Base-by-base conservation (phyloP, 148 eudicot species). In the Vaccinium macrocarpon region DNA sequence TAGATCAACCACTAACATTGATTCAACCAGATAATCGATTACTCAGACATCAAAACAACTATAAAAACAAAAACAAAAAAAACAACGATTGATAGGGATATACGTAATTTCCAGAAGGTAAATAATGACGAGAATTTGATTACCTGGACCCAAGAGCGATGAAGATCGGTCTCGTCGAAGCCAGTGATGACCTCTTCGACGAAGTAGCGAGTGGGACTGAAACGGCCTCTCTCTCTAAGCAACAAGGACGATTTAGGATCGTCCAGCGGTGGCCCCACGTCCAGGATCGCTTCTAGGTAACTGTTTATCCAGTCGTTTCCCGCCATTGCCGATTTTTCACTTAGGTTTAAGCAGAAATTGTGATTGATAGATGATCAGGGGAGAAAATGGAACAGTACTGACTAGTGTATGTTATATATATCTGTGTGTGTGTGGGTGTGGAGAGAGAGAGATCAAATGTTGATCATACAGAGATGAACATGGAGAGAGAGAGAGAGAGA, bases 301-400 rank as follows among this genome's bases (percentile, higher is more conserved):
- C 98, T 93, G 91, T 94, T 94, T 18, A 94, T 91, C 98, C 98
- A 94, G 77, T 94, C 98, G 84, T 94, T 94, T 88, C 98, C 98
- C 90, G 98, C 98, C 98, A 94, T 95, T 87, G 35, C 25, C 38
- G 10, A 73, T 21, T 23, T 21, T 76, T 78, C 80, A 78, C 62
- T 5, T 16, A 77, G 18, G 59, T 21, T 8, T 25, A 1, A 6
- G 4, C 48, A 23, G 53, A 3, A 48, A 70, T 27, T 32, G 9
- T 32, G 48, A 29, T 35, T 29, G 76, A 32, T 4, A 32, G 46
- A 29, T 13, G 76, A 71, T 71, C 48, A 71, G 76, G 10, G 56
- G 15, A 76, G 77, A 42, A 14, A 74, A 42, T 2, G 23, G 18
- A 42, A 25, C 78, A 74, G 12, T 18, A 19, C 51, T 38, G 52